phyloP scores from a whole-genome alignment of 345 rosid genomes.

The Conringia planisiliqua region DNA sequence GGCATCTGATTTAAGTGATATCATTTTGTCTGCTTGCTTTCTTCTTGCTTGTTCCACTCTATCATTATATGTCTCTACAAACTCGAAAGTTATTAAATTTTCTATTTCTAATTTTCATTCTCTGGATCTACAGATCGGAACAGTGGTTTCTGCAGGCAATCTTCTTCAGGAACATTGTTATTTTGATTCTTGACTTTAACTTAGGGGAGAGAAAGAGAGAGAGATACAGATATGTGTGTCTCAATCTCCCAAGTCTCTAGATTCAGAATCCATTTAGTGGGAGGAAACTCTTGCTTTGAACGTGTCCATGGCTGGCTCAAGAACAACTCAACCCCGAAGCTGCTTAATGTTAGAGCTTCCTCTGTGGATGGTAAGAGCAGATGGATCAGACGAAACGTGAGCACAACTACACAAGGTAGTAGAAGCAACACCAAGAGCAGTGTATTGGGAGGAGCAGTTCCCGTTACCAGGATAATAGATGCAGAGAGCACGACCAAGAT shows the following conservation, averaged over 20 bases:
- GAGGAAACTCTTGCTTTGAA: constrained; percentile 39
- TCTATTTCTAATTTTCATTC: background rate
- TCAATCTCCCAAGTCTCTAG: constrained; percentile 65
- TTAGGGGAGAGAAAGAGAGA: background rate
- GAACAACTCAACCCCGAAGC: constrained; percentile 34
- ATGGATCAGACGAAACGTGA: constrained; percentile 54
- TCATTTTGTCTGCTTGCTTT: background rate
- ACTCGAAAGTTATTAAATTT: background rate
- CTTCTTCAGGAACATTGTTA: constrained; percentile 29
- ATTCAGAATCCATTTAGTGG: constrained; percentile 43
- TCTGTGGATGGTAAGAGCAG: constrained; percentile 53
- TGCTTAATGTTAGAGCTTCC: constrained; percentile 41
- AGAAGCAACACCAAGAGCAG: constrained; percentile 36
- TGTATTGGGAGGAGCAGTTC: constrained; percentile 43
- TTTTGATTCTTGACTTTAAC: constrained; percentile 34
- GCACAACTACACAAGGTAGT: constrained; percentile 39
- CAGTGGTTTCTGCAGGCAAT: constrained; percentile 1
- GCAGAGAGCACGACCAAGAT: constrained; percentile 35
- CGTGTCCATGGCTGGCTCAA: constrained; percentile 38
- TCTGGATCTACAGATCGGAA: constrained; percentile 30
- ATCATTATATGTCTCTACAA: background rate
- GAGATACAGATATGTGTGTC: constrained; percentile 46
- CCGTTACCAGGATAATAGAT: constrained; percentile 39
- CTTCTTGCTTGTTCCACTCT: background rate
- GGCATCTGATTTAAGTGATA: background rate